These are phyloP conservation scores for Umbilicus rupestris DNA, from an alignment of 164 flowering plant species.

Conservation along the genomic window DNA sequence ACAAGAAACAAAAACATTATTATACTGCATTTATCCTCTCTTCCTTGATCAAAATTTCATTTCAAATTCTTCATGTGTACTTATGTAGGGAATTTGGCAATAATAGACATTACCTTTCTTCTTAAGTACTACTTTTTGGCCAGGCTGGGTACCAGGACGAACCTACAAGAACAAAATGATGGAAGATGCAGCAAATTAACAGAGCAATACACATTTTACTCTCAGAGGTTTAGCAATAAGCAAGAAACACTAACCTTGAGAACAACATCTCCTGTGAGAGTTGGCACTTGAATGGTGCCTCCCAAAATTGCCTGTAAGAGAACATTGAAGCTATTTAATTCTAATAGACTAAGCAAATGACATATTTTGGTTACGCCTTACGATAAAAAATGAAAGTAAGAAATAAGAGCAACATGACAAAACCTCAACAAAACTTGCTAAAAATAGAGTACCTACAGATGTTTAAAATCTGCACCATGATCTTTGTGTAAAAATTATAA, in stretches of 20 bases:
- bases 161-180: constrained; percentile 42
- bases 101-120: constrained; percentile 50
- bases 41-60: not conserved
- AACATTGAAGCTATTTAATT: not conserved
- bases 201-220: not conserved
- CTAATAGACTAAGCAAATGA: not conserved
- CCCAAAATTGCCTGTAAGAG: constrained; percentile 81
- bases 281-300: constrained; percentile 94
- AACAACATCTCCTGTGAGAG: constrained; percentile 91
- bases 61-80: not conserved
- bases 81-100: too few relatives aligned
- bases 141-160: constrained; percentile 88
- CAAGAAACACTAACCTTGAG: constrained; percentile 49
- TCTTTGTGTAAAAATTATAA: not conserved
- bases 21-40: not conserved
- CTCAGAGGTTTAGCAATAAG: not conserved
- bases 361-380: not conserved
- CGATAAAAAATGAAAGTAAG: not conserved
- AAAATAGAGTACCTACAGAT: not conserved
- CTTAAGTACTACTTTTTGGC: constrained; percentile 87
- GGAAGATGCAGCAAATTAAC: not conserved
- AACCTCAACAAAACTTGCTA: not conserved
- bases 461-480: not conserved
- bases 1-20: not conserved
- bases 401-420: not conserved